These are phyloP conservation scores for Aristolochia contorta DNA, from an alignment of 164 flowering plant genomes.

Conservation along the genomic window DNA sequence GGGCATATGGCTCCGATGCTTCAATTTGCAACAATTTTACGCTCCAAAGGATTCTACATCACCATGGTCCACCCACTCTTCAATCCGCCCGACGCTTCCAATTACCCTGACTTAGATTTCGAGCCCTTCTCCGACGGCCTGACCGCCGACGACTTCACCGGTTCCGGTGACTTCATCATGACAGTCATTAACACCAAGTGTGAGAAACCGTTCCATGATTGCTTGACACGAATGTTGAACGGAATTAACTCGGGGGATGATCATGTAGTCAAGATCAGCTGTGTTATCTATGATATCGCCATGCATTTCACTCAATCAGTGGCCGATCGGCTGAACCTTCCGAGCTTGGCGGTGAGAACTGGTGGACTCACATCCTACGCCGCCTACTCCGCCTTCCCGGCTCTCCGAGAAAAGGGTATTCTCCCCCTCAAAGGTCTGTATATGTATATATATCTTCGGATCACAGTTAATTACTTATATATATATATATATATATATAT, in stretches of 20 bases:
- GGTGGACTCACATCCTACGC: constrained; percentile 10
- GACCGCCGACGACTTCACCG: neutral
- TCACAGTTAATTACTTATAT: too few relatives aligned
- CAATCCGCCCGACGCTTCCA: constrained; percentile 31
- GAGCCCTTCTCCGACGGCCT: constrained; percentile 14
- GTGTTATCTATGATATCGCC: constrained; percentile 22
- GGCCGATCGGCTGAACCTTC: constrained; percentile 21
- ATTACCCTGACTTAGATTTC: constrained; percentile 32
- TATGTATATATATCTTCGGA: too few relatives aligned
- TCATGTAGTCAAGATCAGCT: constrained; percentile 1
- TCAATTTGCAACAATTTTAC: constrained; percentile 32
- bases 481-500: too few relatives aligned
- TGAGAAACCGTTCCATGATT: constrained; percentile 12
- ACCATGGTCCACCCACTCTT: constrained; percentile 31
- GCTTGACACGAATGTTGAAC: constrained; percentile 10
- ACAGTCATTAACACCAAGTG: constrained; percentile 1
- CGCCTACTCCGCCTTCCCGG: constrained; percentile 8
- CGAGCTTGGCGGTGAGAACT: constrained; percentile 23
- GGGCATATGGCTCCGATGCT: constrained; percentile 49
- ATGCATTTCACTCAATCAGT: constrained; percentile 20
- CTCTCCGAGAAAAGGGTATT: constrained; percentile 16
- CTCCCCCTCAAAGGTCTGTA: neutral
- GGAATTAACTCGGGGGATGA: neutral
- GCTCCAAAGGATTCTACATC: constrained; percentile 40
- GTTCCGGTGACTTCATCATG: neutral